Evolutionary conservation across 306 rosid species (phyloP).

Genomic region (Malus sylvestris): DNA sequence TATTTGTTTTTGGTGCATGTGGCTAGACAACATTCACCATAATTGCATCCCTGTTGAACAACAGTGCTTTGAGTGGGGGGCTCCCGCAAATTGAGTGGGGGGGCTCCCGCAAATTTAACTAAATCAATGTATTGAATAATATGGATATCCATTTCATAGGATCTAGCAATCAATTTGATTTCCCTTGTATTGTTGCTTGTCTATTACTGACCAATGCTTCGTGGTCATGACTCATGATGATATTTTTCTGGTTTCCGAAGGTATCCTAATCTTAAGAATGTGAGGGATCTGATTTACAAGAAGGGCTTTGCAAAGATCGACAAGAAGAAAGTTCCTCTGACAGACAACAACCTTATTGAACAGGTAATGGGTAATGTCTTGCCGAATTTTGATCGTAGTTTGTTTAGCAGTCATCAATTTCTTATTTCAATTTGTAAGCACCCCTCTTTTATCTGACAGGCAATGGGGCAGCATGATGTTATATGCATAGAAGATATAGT

Average conservation of each 20-base stretch:
- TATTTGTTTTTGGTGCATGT: not conserved
- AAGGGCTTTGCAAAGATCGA: conserved; percentile 57
- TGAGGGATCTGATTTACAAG: conserved; percentile 69
- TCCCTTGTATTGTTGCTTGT: not conserved
- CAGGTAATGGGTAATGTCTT: conserved; percentile 40
- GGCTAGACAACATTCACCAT: not conserved
- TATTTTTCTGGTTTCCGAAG: conserved; percentile 31
- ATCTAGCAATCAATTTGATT: not conserved
- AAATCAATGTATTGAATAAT: too few species aligned
- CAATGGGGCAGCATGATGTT: conserved; percentile 54
- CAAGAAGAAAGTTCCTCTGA: conserved; percentile 71
- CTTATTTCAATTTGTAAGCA: not conserved
- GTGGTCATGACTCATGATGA: conserved; percentile 8
- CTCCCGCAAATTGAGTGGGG: too few species aligned
- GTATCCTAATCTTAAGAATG: conserved; percentile 71
- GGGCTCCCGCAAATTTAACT: not conserved
- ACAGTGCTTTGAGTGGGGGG: not conserved
- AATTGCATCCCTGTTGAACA: not conserved
- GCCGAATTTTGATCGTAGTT: not conserved
- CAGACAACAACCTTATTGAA: conserved; percentile 74
- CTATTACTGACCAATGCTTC: not conserved
- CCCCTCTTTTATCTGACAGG: conserved; percentile 32
- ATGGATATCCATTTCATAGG: not conserved
- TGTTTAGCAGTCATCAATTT: not conserved
- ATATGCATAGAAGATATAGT: conserved; percentile 86